Conservation (phyloP, 108 stramenopile genomes). For the Cyclostephanos invisitatus region DNA sequence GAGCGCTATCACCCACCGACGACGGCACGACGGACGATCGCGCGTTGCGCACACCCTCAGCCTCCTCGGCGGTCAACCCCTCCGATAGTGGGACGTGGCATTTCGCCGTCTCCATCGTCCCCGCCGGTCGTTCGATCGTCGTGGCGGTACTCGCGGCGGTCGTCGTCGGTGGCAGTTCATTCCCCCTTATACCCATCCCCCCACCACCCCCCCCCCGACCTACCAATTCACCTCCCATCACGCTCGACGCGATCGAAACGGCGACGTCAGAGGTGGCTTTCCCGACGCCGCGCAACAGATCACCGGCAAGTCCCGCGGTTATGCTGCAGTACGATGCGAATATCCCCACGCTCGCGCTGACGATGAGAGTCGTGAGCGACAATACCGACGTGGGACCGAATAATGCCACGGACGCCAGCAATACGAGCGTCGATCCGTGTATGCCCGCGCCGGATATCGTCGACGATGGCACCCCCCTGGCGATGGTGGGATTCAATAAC, state of each 20-base stretch:
- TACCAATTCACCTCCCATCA: conserved; percentile 9
- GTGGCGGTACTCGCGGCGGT: not conserved
- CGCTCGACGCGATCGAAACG: conserved; percentile 23
- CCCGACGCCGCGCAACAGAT: conserved; percentile 59
- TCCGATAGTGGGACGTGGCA: no score
- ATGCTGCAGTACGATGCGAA: conserved; percentile 61
- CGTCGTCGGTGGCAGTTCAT: not conserved
- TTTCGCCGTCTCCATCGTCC: no score
- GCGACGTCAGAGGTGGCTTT: conserved; percentile 49
- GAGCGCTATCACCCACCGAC: not conserved
- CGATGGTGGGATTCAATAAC: conserved; percentile 47
- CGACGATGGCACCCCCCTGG: conserved; percentile 55
- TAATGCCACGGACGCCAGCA: conserved; percentile 41
- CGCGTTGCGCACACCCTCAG: no score
- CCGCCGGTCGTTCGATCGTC: not conserved
- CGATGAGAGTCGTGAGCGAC: conserved; percentile 24
- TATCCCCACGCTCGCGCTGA: conserved; percentile 49
- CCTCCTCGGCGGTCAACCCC: no score
- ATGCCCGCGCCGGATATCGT: conserved; percentile 66
- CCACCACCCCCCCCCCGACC: not conserved
- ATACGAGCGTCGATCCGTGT: conserved; percentile 49
- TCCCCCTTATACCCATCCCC: no score
- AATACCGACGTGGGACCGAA: conserved; percentile 13
- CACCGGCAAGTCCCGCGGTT: conserved; percentile 53
- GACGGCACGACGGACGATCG: no score